Conservation (phyloP, 1,284 basidiomycete genomes). For the Coniferiporia weirii region DNA sequence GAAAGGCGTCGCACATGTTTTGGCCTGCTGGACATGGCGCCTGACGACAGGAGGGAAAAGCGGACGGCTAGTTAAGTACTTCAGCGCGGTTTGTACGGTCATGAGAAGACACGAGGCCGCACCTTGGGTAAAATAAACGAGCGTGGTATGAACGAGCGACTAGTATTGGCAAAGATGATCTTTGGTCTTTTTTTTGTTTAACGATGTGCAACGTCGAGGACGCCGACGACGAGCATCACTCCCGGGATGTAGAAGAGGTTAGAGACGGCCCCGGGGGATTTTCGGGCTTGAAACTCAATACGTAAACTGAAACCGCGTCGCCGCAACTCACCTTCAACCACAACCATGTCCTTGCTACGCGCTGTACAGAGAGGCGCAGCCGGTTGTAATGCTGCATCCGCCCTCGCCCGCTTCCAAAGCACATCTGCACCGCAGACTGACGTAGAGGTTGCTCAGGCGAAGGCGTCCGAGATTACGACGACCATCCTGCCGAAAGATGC, state of each 20-base stretch:
- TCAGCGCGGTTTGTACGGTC: not conserved
- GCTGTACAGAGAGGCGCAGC: not conserved
- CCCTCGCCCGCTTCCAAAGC: slow-evolving; percentile 3
- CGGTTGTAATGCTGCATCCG: not conserved
- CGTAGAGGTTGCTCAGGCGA: slow-evolving; percentile 21
- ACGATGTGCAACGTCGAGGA: not conserved
- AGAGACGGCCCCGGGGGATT: not conserved
- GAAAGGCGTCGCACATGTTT: slow-evolving; percentile 14
- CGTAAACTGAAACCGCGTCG: not conserved
- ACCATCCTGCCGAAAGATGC: slow-evolving; percentile 43
- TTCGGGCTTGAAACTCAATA: not conserved
- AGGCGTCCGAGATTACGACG: slow-evolving; percentile 33
- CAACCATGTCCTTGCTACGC: slow-evolving; percentile 18
- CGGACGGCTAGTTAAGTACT: not conserved
- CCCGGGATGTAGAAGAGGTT: not conserved
- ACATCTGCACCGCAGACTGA: slow-evolving; percentile 7
- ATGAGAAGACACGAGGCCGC: not conserved
- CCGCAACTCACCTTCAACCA: not conserved
- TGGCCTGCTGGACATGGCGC: slow-evolving; percentile 10
- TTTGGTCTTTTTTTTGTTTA: not conserved
- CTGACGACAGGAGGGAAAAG: not conserved
- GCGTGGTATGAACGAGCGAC: slow-evolving; percentile 8
- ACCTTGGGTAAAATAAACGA: slow-evolving; percentile 4
- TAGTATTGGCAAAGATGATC: not conserved
- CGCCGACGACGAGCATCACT: not conserved